Percentiles rank a stretch among this genome's conserved stretches.
These are phyloP conservation scores for Trichoderma breve DNA, from an alignment of 2,329 filamentous ascomycete genomes.

Conservation along the genomic window DNA sequence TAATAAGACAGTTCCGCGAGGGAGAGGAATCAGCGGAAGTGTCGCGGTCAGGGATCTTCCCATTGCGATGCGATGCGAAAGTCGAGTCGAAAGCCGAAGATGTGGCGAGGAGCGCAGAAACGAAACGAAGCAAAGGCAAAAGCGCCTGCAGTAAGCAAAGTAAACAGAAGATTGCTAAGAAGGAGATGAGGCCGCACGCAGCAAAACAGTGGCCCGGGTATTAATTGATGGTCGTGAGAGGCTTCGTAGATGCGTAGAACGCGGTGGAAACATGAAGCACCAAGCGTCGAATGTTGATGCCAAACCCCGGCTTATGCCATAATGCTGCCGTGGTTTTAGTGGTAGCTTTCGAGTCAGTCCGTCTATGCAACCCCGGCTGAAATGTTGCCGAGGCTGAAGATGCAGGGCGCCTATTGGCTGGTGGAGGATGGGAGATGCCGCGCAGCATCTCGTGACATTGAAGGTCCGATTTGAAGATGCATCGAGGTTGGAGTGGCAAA, in stretches of 20 bases:
- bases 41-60: conserved; percentile 43
- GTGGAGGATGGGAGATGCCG: neutral
- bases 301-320: conserved; percentile 14
- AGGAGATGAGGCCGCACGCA: neutral
- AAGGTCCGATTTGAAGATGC: neutral
- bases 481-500: neutral
- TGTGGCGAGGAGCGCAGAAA: neutral
- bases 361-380: conserved; percentile 4
- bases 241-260: neutral
- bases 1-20: conserved; percentile 76
- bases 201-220: neutral
- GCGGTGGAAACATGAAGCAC: conserved; percentile 4
- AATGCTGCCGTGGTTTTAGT: neutral
- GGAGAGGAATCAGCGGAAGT: conserved; percentile 78
- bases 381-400: conserved; percentile 16
- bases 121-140: neutral
- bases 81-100: neutral
- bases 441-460: neutral
- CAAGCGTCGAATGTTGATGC: conserved; percentile 5
- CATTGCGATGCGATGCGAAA: conserved; percentile 32
- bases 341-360: conserved; percentile 14
- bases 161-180: neutral
- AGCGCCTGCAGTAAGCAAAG: neutral
- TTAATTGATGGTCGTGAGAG: conserved; percentile 2
- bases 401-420: conserved; percentile 13